phyloP scores from a whole-genome alignment of 2,329 filamentous ascomycete species.

The Zymoseptoria brevis region DNA sequence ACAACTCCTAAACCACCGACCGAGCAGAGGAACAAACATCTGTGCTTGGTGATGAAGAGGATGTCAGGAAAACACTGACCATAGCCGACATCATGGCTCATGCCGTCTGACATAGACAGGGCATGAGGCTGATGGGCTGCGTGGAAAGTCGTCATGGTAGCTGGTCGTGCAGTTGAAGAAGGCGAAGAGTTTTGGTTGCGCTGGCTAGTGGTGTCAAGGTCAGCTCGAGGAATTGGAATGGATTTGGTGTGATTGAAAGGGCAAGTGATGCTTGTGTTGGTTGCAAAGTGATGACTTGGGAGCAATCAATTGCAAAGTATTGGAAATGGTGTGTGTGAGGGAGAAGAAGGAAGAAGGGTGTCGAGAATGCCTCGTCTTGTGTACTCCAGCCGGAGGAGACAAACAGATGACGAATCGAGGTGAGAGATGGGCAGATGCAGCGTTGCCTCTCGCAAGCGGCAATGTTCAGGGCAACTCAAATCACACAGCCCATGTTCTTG shows the following conservation, averaged over 20 bases:
- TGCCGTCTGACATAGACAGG: slow-evolving; percentile 6
- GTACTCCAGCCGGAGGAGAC: not conserved
- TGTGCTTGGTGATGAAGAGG: not conserved
- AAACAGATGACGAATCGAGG: not conserved
- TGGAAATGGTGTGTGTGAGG: not conserved
- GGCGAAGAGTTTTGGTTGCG: not conserved
- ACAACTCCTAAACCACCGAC: not conserved
- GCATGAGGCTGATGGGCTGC: slow-evolving; percentile 9
- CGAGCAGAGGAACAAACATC: not conserved
- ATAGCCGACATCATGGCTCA: slow-evolving; percentile 10
- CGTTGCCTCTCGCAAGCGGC: not conserved
- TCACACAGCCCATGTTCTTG: not conserved
- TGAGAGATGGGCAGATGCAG: not conserved
- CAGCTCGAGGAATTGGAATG: not conserved
- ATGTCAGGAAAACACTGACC: slow-evolving; percentile 6
- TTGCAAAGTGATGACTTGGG: not conserved
- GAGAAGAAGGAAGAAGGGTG: not conserved
- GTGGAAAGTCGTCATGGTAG: slow-evolving; percentile 13
- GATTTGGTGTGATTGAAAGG: not conserved
- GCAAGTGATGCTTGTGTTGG: not conserved
- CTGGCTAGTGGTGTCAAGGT: slow-evolving; percentile 4
- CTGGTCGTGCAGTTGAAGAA: not conserved
- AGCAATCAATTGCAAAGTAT: not conserved
- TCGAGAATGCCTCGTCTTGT: not conserved
- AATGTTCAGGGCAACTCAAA: not conserved